Conservation (phyloP, 805 yeast genomes). For the Metschnikowia vanudenii region DNA sequence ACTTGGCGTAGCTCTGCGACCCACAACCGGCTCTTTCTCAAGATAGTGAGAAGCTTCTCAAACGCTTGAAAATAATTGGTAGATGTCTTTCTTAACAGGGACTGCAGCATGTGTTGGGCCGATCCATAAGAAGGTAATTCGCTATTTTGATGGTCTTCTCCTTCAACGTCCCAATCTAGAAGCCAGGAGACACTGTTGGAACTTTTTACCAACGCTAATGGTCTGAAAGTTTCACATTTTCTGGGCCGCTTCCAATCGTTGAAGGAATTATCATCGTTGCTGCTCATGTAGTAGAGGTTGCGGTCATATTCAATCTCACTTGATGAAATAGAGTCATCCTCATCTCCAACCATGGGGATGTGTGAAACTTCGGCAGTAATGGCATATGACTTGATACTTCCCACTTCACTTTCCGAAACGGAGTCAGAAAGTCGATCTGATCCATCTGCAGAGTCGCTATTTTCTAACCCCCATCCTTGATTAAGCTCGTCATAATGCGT, state of each 20-base stretch:
- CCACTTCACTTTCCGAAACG: no score
- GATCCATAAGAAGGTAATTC: background rate
- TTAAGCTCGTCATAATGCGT: no score
- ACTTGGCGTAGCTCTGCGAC: background rate
- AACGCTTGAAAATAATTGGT: background rate
- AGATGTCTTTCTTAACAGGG: background rate
- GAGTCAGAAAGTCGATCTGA: no score
- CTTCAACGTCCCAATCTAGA: background rate
- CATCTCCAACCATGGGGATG: background rate
- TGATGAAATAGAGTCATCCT: background rate
- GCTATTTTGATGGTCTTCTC: background rate
- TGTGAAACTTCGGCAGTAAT: no score
- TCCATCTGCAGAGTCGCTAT: no score
- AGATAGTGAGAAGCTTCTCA: background rate
- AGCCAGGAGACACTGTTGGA: background rate
- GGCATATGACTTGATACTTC: no score
- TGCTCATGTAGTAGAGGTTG: conserved; percentile 5
- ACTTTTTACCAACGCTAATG: conserved; percentile 1
- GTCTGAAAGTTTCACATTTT: background rate
- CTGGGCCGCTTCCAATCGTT: conserved; percentile 2
- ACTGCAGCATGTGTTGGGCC: background rate
- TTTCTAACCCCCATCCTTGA: no score
- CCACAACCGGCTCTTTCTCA: background rate
- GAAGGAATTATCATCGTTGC: conserved; percentile 3
- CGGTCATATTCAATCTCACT: background rate